phyloP scores from a whole-genome alignment of 495 filamentous ascomycete genomes.

The Lichenothelia convexa region DNA sequence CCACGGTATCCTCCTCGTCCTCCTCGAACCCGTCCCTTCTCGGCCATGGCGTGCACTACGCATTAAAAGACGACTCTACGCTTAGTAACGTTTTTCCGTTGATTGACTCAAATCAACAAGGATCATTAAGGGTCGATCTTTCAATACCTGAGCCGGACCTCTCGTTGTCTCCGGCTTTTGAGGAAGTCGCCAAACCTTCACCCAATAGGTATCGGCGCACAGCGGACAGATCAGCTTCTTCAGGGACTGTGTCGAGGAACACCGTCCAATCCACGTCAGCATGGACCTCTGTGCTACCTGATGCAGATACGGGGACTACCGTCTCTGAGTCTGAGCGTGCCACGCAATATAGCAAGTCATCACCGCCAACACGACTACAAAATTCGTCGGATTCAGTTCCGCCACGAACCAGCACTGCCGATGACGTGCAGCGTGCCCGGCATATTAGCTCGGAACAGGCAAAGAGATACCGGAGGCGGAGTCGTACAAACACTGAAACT shows the following conservation, averaged over 20 bases:
- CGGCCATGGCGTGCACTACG: neutral
- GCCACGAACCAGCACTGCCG: constrained; percentile 30
- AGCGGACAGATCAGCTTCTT: no score
- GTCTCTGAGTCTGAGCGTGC: constrained; percentile 24
- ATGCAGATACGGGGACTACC: constrained; percentile 22
- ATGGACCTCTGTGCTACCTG: constrained; percentile 20
- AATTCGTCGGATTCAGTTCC: constrained; percentile 4
- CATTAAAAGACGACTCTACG: constrained; percentile 18
- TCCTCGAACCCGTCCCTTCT: constrained; percentile 14
- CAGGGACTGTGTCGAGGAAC: no score
- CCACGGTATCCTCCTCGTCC: constrained; percentile 17
- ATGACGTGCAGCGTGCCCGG: constrained; percentile 31
- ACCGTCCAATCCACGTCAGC: constrained; percentile 32
- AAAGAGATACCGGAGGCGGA: constrained; percentile 64
- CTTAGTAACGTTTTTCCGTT: constrained; percentile 21
- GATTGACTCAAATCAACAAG: constrained; percentile 27
- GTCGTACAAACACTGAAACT: constrained; percentile 68
- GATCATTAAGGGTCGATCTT: constrained; percentile 26
- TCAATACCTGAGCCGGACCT: constrained; percentile 34
- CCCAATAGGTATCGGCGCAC: constrained; percentile 50
- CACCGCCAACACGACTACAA: constrained; percentile 20
- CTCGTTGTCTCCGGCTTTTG: constrained; percentile 16
- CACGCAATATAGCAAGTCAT: constrained; percentile 24
- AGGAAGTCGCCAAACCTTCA: constrained; percentile 19
- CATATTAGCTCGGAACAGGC: constrained; percentile 37